Percentiles rank a stretch among this genome's conserved stretches.
Conservation (phyloP, 257 asterid genomes). For the Petunia secreta region DNA sequence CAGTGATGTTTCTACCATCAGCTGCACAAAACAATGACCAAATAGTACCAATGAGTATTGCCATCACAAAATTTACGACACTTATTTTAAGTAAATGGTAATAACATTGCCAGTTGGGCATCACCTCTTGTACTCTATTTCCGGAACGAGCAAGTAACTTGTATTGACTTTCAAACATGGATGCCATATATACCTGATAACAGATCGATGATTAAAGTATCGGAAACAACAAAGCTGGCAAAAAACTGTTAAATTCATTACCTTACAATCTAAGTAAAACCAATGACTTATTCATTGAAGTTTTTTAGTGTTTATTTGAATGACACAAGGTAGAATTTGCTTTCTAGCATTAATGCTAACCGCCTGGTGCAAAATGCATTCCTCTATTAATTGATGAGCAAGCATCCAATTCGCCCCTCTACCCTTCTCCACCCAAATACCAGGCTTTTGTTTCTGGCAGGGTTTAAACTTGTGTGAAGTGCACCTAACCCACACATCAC, state of each 20-base stretch:
- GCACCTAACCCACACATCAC: too few relatives aligned
- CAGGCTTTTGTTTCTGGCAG: too few relatives aligned
- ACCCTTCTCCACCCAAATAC: too few relatives aligned
- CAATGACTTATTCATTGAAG: background rate
- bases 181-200: slow-evolving; percentile 84
- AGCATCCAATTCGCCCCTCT: too few relatives aligned
- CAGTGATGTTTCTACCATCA: slow-evolving; percentile 71
- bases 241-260: background rate
- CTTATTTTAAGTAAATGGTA: background rate
- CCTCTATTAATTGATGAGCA: background rate
- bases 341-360: background rate
- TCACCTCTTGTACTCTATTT: slow-evolving; percentile 86
- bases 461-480: too few relatives aligned
- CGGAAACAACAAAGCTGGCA: background rate
- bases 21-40: slow-evolving; percentile 44
- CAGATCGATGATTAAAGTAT: background rate
- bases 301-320: background rate
- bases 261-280: background rate
- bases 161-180: slow-evolving; percentile 83
- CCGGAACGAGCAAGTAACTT: slow-evolving; percentile 95
- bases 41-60: background rate
- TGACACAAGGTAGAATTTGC: background rate
- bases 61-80: background rate
- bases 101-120: too few relatives aligned
- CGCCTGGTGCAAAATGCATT: background rate